Evolutionary conservation across 768 basidiomycete genomes (phyloP), one percentile per base, ranked within the genome.

Genomic region (Collybia mongolica): DNA sequence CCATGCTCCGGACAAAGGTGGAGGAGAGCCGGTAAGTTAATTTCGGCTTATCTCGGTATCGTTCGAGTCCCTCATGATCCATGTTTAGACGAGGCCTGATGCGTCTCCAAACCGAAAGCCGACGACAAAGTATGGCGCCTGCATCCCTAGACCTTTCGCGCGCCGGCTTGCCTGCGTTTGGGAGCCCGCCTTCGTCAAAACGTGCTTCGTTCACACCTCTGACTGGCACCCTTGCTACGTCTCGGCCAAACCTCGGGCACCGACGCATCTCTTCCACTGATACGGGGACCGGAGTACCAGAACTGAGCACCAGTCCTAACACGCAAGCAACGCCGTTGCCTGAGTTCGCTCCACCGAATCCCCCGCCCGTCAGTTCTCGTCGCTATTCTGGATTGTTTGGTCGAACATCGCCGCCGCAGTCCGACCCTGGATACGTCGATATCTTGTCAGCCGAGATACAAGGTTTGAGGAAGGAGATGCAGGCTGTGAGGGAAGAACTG

Each of bases 71-170:
- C 39, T 56, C 28, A 40, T n/a, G n/a, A n/a, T 23, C 7, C 6
- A 20, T 29, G 20, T 11, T 22, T 61, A 90, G 90, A 58, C 86
- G 90, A 39, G 91, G 89, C 20, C 74, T 93, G 45, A 93, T 93
- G 91, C 81, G 88, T 15, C 75, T 93, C 7, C 91, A 93, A 63
- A 82, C 83, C 7, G 90, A 93, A 65, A 87, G 72, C 58, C 74
- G 84, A 48, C 75, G 88, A 23, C 77, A 81, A 55, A 86, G 84
- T 62, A 71, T 74, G 46, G 60, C 46, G 54, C 73, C 65, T 51
- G 71, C 69, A 12, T 69, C 79, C 12, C 64, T 84, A 29, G 88
- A 90, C 59, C 53, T 85, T 23, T 74, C 78, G 18, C 74, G 84
- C 5, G 76, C 82, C 14, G 66, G 71, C 45, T 24, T 72, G 44